Conservation (phyloP, 495 filamentous ascomycete species). For the Parmelia sp. region DNA sequence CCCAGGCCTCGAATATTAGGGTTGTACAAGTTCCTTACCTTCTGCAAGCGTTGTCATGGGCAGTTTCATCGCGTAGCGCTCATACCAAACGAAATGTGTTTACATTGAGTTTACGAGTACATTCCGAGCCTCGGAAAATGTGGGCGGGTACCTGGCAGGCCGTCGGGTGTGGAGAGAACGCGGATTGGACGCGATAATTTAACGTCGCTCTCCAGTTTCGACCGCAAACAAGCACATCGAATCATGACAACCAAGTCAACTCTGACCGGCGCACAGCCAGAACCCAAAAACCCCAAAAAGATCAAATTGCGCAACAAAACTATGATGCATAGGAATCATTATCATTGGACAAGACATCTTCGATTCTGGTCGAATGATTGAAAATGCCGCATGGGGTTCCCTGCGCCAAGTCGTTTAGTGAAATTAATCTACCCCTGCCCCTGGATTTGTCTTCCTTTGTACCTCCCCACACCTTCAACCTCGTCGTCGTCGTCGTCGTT, state of each 20-base stretch:
- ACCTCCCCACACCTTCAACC: neutral
- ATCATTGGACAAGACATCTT: neutral
- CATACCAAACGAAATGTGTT: neutral
- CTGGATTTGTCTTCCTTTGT: neutral
- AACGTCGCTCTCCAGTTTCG: neutral
- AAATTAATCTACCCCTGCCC: conserved; percentile 6
- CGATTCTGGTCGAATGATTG: neutral
- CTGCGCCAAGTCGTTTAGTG: neutral
- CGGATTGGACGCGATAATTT: neutral
- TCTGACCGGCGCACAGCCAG: neutral
- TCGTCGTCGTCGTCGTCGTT: conserved; percentile 10
- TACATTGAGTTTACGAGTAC: too few relatives aligned
- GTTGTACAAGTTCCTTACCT: too few relatives aligned
- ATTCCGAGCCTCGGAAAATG: conserved; percentile 3
- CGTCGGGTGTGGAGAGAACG: neutral
- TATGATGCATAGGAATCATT: neutral
- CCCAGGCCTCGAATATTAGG: too few relatives aligned
- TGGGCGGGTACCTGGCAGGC: neutral
- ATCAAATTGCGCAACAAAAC: neutral
- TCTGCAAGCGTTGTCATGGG: neutral
- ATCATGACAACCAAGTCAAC: neutral
- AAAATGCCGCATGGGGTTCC: neutral
- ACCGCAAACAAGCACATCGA: neutral
- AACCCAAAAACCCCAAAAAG: too few relatives aligned
- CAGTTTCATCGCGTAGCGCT: conserved; percentile 9